Conservation (phyloP, 179 eudicot species). For the Gypsophila paniculata region DNA sequence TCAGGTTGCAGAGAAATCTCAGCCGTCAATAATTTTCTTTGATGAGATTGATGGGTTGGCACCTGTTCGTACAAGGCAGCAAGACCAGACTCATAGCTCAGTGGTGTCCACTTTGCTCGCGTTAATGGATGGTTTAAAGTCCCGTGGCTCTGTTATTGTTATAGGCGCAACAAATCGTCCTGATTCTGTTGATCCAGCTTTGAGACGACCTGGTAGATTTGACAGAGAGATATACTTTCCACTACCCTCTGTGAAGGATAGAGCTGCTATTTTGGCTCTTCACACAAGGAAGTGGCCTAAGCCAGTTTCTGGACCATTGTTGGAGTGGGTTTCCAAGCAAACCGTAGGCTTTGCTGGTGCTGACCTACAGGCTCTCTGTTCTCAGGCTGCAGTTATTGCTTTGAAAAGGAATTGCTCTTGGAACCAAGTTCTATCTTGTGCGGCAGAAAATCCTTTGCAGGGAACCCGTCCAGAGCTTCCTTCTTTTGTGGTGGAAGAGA, state of each 20-base stretch:
- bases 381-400: constrained; percentile 81
- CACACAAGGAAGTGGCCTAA: constrained; percentile 92
- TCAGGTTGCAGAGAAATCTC: constrained; percentile 95
- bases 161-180: constrained; percentile 98
- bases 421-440: constrained; percentile 57
- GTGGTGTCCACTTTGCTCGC: constrained; percentile 96
- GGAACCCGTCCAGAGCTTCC: constrained; percentile 68
- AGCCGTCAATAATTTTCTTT: constrained; percentile 90
- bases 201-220: constrained; percentile 94
- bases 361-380: constrained; percentile 95
- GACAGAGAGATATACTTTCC: constrained; percentile 97
- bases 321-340: constrained; percentile 57
- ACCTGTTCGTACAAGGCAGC: constrained; percentile 90
- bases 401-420: constrained; percentile 73
- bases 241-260: constrained; percentile 69
- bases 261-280: constrained; percentile 83
- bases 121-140: constrained; percentile 86
- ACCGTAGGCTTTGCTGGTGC: constrained; percentile 98
- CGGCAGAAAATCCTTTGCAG: constrained; percentile 37
- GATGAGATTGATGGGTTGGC: constrained; percentile 98
- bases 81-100: constrained; percentile 97
- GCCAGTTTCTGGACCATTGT: constrained; percentile 67
- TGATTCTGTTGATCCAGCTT: constrained; percentile 92
- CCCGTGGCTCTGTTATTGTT: constrained; percentile 92
- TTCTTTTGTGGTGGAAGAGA: constrained; percentile 68